A percentile compares a stretch with the other conserved stretches of the same genome.
Conservation (phyloP, 2,329 filamentous ascomycete genomes). For the Tolypocladium amazonense region DNA sequence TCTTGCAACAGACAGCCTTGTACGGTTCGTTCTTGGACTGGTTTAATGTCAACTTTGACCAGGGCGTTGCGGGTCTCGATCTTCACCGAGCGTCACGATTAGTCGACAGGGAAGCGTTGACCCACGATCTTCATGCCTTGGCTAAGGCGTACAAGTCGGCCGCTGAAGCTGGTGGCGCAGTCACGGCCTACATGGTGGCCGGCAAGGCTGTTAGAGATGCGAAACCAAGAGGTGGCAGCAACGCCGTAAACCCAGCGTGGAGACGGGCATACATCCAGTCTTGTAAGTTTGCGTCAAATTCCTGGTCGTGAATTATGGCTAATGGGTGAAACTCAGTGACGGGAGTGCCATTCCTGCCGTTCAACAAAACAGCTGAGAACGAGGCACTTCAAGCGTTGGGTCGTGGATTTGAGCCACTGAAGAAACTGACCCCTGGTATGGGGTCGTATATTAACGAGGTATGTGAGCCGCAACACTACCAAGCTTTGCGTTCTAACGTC, state of each 20-base stretch:
- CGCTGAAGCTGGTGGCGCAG: constrained; percentile 11
- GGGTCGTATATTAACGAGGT: constrained; percentile 38
- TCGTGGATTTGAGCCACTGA: constrained; percentile 20
- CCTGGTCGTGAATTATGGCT: background rate
- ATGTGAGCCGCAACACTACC: constrained; percentile 2
- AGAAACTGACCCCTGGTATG: constrained; percentile 26
- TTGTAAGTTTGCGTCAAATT: constrained; percentile 18
- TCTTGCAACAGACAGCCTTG: constrained; percentile 6
- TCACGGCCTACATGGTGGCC: constrained; percentile 29
- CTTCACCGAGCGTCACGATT: constrained; percentile 32
- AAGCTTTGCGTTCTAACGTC: background rate
- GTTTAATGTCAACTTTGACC: constrained; percentile 25
- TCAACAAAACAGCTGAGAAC: constrained; percentile 18
- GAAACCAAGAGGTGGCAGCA: constrained; percentile 27
- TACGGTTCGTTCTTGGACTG: constrained; percentile 26
- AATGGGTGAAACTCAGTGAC: constrained; percentile 11
- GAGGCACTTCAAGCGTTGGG: constrained; percentile 16
- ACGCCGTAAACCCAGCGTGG: constrained; percentile 41
- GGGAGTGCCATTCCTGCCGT: constrained; percentile 15
- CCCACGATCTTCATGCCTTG: constrained; percentile 20
- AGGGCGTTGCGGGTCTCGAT: constrained; percentile 21
- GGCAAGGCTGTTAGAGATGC: constrained; percentile 34
- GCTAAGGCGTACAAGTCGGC: constrained; percentile 25
- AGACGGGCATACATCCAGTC: constrained; percentile 30
- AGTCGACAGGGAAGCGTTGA: constrained; percentile 25